Evolutionary conservation across 179 eudicot genomes (phyloP), one percentile per base, ranked within the genome.

Genomic region (Actinidia arguta): DNA sequence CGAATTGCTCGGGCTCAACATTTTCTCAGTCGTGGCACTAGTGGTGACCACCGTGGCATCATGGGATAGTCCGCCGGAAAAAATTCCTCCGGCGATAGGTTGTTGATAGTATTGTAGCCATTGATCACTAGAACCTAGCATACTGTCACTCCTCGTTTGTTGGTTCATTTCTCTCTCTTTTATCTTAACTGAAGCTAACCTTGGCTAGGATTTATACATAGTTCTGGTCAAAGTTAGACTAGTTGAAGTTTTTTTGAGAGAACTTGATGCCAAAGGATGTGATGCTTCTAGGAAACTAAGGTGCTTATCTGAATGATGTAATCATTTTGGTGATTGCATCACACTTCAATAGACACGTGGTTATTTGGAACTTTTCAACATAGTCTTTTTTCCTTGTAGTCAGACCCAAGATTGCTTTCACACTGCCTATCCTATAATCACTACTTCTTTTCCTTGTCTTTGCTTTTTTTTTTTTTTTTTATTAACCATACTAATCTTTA

Each of bases 101-200:
- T 48, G 73, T 20, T 83, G 73, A 12, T 73, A 46, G 76, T 54
- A n/a, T 27, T 75, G 80, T 48, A 66, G 3, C 80, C 80, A 75
- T 11, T 44, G 67, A 24, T 39, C 20, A 8, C 31, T 61, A 61
- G n/a, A 61, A 55, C 62, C 44, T 1, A 77, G 27, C 82, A 42
- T 50, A n/a, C 48, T 78, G 44, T 70, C 66, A 42, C 48, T 67
- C 79, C 78, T 78, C n/a, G 52, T 52, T 62, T 70, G 52, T 69
- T 18, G 8, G 17, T 39, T 17, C 1, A 6, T 18, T 27, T 56
- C 61, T 56, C 61, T 58, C n/a, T 68, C 9, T 9, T 6, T 67
- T 0, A 18, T 50, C 22, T 64, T 6, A 47, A 74, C 22, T 36
- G 22, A 18, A 78, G 64, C 10, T 50, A 82, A 66, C 48, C 73